These are phyloP conservation scores for Dendrobium officinale DNA, from an alignment of 106 monocot genomes.

Conservation along the genomic window DNA sequence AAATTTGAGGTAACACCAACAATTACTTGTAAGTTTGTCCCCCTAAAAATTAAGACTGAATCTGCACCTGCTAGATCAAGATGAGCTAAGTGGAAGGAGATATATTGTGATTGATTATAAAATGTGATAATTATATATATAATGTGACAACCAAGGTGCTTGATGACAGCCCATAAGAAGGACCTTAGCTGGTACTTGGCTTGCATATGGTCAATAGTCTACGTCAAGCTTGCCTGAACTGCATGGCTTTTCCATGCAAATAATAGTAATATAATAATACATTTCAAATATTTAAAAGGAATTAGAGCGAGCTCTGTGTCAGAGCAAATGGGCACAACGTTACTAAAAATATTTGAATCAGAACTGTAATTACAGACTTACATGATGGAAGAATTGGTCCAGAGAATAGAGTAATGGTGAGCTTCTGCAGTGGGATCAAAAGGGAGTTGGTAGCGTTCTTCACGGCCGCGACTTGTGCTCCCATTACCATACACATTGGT, in stretches of 20 bases:
- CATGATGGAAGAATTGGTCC: conserved; percentile 51
- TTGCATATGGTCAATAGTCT: not conserved
- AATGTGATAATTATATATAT: too few species aligned
- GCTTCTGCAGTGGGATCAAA: conserved; percentile 61
- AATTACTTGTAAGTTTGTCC: too few species aligned
- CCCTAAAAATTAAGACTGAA: too few species aligned
- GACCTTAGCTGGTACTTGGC: too few species aligned
- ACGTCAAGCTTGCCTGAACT: not conserved
- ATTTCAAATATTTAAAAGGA: not conserved
- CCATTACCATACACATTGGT: conserved; percentile 88
- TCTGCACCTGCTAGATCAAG: too few species aligned
- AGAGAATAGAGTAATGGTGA: conserved; percentile 72
- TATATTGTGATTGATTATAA: too few species aligned
- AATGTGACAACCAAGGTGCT: too few species aligned
- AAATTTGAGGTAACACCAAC: too few species aligned
- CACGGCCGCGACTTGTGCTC: conserved; percentile 70
- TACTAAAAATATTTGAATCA: too few species aligned
- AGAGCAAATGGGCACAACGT: not conserved
- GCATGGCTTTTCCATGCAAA: not conserved
- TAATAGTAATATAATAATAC: not conserved
- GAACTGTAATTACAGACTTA: conserved; percentile 7
- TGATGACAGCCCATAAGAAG: too few species aligned
- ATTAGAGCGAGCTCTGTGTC: not conserved
- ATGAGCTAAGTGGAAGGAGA: too few species aligned
- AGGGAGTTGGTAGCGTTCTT: conserved; percentile 70